These are phyloP conservation scores for Candida freyschussii DNA, from an alignment of 1,139 yeast genomes.

Conservation along the genomic window DNA sequence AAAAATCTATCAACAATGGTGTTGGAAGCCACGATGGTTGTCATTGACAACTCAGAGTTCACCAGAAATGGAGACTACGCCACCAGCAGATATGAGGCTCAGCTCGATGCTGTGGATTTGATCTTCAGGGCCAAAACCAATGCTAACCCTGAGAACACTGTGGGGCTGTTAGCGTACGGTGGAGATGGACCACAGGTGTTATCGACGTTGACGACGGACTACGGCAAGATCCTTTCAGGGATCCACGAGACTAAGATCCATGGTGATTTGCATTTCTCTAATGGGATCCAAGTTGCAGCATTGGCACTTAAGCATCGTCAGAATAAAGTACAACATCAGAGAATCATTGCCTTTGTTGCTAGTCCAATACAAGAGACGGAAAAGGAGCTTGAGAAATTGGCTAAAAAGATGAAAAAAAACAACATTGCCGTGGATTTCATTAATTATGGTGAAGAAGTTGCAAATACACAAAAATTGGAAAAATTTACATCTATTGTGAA, in stretches of 20 bases:
- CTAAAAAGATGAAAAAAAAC: constrained; percentile 91
- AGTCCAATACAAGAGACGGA: constrained; percentile 73
- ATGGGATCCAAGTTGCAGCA: constrained; percentile 95
- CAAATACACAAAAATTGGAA: constrained; percentile 75
- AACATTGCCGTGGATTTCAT: constrained; percentile 85
- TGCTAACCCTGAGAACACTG: constrained; percentile 90
- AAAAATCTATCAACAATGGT: no score
- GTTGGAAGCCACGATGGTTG: constrained; percentile 93
- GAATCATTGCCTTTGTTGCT: constrained; percentile 88
- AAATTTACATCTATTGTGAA: constrained; percentile 73
- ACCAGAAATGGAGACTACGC: constrained; percentile 94
- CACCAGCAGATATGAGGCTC: constrained; percentile 88
- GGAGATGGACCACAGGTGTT: constrained; percentile 83
- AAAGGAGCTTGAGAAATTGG: constrained; percentile 74
- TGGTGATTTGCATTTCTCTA: constrained; percentile 67
- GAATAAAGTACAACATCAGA: constrained; percentile 85
- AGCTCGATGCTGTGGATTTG: constrained; percentile 85
- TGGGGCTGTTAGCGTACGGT: constrained; percentile 84
- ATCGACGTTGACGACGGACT: constrained; percentile 83
- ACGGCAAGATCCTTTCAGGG: constrained; percentile 84
- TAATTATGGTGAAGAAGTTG: constrained; percentile 85
- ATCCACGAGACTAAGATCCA: constrained; percentile 74
- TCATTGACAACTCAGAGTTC: constrained; percentile 92
- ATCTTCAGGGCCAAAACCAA: constrained; percentile 83
- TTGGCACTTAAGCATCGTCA: constrained; percentile 95